Base-by-base conservation (phyloP, 2,329 filamentous ascomycete genomes). In the Exophiala sp. region DNA sequence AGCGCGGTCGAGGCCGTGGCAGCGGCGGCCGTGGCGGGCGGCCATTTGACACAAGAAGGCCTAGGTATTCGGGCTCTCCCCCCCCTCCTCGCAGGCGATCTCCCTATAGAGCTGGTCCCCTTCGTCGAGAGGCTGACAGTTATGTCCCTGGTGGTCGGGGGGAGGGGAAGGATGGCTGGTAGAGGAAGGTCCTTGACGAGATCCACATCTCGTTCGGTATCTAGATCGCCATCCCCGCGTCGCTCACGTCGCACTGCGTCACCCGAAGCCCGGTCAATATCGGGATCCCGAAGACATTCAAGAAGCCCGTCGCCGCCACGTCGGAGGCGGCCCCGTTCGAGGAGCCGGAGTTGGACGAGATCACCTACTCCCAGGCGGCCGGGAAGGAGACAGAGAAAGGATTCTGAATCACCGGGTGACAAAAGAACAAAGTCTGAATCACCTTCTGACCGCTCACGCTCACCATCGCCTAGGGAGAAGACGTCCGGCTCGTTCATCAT, bases 391-490 rank as follows among this genome's bases (percentile, higher is more conserved):
- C 65, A 65, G 6, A 18, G 34, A 58, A 66, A 63, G 53, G 68
- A 61, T 58, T 64, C 65, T 58, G 63, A 66, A 61, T 67, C 47
- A 46, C 41, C 68, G 58, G 67, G 68, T 70, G 69, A 65, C 42
- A 51, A 48, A 50, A 46, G 70, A 66, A 66, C 69, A 62, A 69
- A 73, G 70, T 75, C 75, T 64, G 65, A 61, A 59, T 67, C 70
- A 65, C 70, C 70, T 61, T 69, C 65, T 70, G 65, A 70, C 60
- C 69, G 70, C 63, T 73, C 73, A 61, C 74, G 73, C 74, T 79
- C 76, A 77, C 76, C 67, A 69, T 72, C 72, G 65, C 68, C 73
- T 69, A 78, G 73, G n/a, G 73, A 65, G 70, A 70, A 63, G 66
- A 53, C 68, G 67, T 60, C 65, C 66, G 63, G 66, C 62, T 55